These are phyloP conservation scores for Cystodermella granulosa DNA, from an alignment of 1,284 basidiomycete species.

Conservation along the genomic window DNA sequence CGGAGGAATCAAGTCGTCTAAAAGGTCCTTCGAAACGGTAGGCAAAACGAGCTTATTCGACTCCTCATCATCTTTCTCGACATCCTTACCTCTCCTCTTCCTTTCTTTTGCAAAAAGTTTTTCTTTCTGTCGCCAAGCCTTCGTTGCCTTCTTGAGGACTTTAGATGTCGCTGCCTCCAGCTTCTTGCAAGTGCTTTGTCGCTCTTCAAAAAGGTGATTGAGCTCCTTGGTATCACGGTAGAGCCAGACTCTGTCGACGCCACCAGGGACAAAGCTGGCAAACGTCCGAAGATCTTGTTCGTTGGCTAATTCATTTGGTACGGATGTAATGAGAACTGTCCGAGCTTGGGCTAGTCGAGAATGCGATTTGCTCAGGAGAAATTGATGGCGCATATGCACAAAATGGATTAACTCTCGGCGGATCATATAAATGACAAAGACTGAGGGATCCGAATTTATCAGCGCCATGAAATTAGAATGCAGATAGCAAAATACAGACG, in stretches of 20 bases:
- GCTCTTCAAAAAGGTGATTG: slow-evolving; percentile 58
- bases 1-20: slow-evolving; percentile 54
- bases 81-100: slow-evolving; percentile 15
- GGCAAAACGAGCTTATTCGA: slow-evolving; percentile 16
- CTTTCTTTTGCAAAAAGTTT: slow-evolving; percentile 7
- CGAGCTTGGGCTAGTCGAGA: slow-evolving; percentile 64
- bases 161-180: slow-evolving; percentile 62
- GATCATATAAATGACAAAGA: slow-evolving; percentile 69
- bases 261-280: slow-evolving; percentile 69
- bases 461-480: not conserved
- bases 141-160: slow-evolving; percentile 52
- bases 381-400: slow-evolving; percentile 62
- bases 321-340: slow-evolving; percentile 72
- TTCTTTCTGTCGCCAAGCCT: slow-evolving; percentile 36
- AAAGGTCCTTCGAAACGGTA: slow-evolving; percentile 28
- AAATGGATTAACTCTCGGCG: slow-evolving; percentile 63
- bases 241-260: slow-evolving; percentile 74
- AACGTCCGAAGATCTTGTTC: slow-evolving; percentile 60
- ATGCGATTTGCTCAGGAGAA: slow-evolving; percentile 62
- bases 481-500: slow-evolving; percentile 26
- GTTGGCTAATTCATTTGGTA: slow-evolving; percentile 59
- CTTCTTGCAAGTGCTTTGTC: slow-evolving; percentile 53
- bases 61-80: slow-evolving; percentile 23
- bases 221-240: slow-evolving; percentile 55
- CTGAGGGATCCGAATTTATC: slow-evolving; percentile 29